Percentiles rank a stretch among this genome's conserved stretches.
Conservation (phyloP, 176 grass and related monocot genomes). For the Carex pumila region DNA sequence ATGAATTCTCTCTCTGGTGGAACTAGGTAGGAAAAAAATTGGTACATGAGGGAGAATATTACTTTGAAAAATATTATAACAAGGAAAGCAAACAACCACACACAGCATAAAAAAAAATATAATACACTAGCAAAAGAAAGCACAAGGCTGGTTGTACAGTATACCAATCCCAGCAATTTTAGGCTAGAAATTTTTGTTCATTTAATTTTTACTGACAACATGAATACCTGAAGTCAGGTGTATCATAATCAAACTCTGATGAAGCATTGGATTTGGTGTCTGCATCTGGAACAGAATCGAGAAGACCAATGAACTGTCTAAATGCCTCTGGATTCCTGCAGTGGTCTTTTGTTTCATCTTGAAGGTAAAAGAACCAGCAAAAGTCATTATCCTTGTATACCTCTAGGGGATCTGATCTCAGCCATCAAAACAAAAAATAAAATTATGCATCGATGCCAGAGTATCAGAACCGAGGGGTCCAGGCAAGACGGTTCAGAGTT, state of each 20-base stretch:
- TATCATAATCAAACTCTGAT: constrained; percentile 53
- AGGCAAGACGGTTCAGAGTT: neutral
- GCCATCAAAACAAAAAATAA: constrained; percentile 12
- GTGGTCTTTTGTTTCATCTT: constrained; percentile 56
- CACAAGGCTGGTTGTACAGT: neutral
- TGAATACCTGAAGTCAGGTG: constrained; percentile 70
- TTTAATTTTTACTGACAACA: neutral
- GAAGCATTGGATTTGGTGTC: constrained; percentile 43
- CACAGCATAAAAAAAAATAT: neutral
- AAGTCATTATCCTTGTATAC: constrained; percentile 77
- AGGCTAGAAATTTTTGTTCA: neutral
- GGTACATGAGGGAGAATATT: neutral
- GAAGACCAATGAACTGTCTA: constrained; percentile 77
- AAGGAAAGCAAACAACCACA: neutral
- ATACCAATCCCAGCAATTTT: neutral
- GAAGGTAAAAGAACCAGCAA: constrained; percentile 71
- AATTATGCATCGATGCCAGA: neutral
- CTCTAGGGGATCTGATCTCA: constrained; percentile 51
- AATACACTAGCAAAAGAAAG: neutral
- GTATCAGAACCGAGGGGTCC: neutral
- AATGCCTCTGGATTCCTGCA: constrained; percentile 78
- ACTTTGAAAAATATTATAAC: neutral
- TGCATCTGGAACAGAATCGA: constrained; percentile 68
- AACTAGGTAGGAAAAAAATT: neutral
- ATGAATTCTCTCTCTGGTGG: neutral